Evolutionary conservation across 2,329 filamentous ascomycete genomes (phyloP).

Genomic region (Lachnellula hyalina): DNA sequence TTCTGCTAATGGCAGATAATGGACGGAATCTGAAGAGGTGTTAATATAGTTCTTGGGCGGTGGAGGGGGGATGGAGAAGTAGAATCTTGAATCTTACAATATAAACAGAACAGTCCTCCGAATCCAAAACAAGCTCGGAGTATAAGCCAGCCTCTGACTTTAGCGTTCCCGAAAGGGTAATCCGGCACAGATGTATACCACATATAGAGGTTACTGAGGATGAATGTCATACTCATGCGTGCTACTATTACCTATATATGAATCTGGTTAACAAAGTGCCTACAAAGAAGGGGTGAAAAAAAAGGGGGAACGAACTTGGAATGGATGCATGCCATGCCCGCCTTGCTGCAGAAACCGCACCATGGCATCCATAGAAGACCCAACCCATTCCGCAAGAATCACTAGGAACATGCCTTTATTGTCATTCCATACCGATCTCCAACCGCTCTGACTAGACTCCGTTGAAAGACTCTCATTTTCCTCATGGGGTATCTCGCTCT

Average conservation of each 20-base stretch:
- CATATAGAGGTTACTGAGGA: constrained; percentile 56
- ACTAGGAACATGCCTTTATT: constrained; percentile 74
- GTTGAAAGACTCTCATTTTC: constrained; percentile 5
- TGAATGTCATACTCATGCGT: constrained; percentile 26
- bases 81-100: no score
- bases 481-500: background rate
- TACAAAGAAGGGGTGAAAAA: constrained; percentile 50
- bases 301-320: constrained; percentile 56
- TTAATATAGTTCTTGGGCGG: background rate
- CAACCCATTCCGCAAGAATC: constrained; percentile 71
- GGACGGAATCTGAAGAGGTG: constrained; percentile 30
- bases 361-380: constrained; percentile 77
- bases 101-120: constrained; percentile 66
- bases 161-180: constrained; percentile 63
- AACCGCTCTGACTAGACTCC: background rate
- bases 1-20: constrained; percentile 80
- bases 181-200: constrained; percentile 62
- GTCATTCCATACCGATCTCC: constrained; percentile 46
- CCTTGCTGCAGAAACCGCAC: constrained; percentile 71
- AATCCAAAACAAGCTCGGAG: constrained; percentile 65
- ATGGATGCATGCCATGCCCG: constrained; percentile 69
- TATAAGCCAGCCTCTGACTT: constrained; percentile 63
- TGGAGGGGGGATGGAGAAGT: no score
- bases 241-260: constrained; percentile 33
- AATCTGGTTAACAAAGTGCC: constrained; percentile 64